Conservation (phyloP, 2,329 filamentous ascomycete genomes). For the Rhynchosporium secalis region DNA sequence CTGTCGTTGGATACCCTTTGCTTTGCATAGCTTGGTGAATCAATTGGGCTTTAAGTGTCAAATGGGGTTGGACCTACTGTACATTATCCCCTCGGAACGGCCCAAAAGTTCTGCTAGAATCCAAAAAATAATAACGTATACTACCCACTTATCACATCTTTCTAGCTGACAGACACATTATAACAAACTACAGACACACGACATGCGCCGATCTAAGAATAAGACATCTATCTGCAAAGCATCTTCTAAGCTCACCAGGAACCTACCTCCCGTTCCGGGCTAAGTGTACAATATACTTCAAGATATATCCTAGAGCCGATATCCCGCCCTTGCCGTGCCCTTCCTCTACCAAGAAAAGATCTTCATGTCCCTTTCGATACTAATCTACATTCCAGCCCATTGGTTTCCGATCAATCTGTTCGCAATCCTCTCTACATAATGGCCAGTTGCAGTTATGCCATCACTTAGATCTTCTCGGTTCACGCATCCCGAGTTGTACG, state of each 20-base stretch:
- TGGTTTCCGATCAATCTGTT: constrained; percentile 22
- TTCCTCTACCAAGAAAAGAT: no score
- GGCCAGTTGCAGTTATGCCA: constrained; percentile 17
- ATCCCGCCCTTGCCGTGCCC: no score
- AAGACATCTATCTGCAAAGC: no score
- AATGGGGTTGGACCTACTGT: not conserved
- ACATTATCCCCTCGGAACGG: not conserved
- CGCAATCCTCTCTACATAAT: constrained; percentile 22
- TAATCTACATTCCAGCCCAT: constrained; percentile 19
- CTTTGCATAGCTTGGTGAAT: constrained; percentile 1
- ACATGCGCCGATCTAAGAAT: not conserved
- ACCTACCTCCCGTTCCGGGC: no score
- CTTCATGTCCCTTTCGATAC: not conserved
- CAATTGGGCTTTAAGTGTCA: not conserved
- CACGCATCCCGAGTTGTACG: constrained; percentile 22
- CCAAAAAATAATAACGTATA: not conserved
- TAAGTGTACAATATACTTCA: no score
- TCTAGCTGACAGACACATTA: no score
- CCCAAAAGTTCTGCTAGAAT: not conserved
- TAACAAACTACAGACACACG: not conserved
- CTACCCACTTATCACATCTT: not conserved
- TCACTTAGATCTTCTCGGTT: constrained; percentile 20
- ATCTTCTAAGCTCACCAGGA: no score
- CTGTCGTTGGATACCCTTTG: constrained; percentile 13
- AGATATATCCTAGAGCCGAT: no score